Conservation (phyloP, 768 basidiomycete species). For the Termitomyces sp. region DNA sequence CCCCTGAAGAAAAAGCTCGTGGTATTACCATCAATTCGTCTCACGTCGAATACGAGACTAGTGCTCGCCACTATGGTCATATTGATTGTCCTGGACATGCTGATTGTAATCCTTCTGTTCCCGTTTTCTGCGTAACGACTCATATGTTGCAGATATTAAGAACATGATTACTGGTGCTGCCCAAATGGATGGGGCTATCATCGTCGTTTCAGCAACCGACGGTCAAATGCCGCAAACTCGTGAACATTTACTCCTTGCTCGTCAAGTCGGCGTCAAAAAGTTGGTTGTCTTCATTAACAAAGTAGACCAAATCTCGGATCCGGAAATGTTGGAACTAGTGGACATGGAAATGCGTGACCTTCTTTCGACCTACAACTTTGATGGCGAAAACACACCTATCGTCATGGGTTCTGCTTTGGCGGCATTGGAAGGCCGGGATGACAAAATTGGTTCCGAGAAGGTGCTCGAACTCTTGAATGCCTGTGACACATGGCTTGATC, state of each 20-base stretch:
- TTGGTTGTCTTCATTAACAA: constrained; percentile 99
- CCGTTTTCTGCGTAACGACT: not conserved
- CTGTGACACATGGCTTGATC: constrained; percentile 93
- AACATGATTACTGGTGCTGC: constrained; percentile 99
- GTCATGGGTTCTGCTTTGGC: constrained; percentile 96
- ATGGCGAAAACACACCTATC: constrained; percentile 98
- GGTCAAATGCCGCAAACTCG: constrained; percentile 99
- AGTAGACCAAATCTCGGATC: constrained; percentile 93
- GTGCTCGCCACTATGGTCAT: constrained; percentile 88
- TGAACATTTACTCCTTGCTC: constrained; percentile 95
- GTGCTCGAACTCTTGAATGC: constrained; percentile 79
- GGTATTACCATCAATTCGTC: constrained; percentile 99
- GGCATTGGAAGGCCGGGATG: constrained; percentile 84
- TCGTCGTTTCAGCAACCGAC: constrained; percentile 97
- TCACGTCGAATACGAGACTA: constrained; percentile 98
- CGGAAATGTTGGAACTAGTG: constrained; percentile 98
- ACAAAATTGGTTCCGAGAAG: constrained; percentile 76
- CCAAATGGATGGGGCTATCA: constrained; percentile 95
- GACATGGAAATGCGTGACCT: constrained; percentile 99
- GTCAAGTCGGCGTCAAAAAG: constrained; percentile 96
- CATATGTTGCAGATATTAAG: constrained; percentile 67
- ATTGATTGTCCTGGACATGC: constrained; percentile 98
- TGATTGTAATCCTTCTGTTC: constrained; percentile 60
- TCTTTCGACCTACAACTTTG: constrained; percentile 87
- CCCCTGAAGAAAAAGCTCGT: constrained; percentile 98